Evolutionary conservation across 1,139 yeast species (phyloP), one percentile per base, ranked within the genome.

Genomic region (Yamadazyma kanchanaburiensis): DNA sequence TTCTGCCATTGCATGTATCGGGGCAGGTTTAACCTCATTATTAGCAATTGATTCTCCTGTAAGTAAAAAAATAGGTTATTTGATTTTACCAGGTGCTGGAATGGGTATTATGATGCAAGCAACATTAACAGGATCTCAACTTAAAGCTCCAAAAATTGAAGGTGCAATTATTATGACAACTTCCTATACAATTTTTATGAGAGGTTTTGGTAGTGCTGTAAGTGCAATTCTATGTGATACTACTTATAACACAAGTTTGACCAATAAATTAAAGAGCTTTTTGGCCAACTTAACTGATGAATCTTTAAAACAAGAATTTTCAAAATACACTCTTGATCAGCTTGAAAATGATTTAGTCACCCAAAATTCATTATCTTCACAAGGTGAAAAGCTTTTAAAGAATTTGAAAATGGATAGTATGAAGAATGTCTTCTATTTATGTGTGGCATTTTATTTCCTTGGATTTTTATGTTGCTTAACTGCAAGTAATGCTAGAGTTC

Each of bases 141-240:
- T 63, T 3, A 40, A 48, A 13, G 68, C 70, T 2, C 69, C 70
- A 17, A 54, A 58, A 31, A 45, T 57, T 4, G 55, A 62, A 3
- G 70, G 70, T n/a, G 58, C 61, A 6, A 48, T 51, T 15, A 64
- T 66, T 27, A 45, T 62, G 55, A 50, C 66, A 5, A 62, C 70
- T 3, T 48, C 64, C 4, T 53, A 55, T 27, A 22, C 59, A 15
- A 55, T 55, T 37, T 60, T 62, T 34, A 34, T 37, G 15, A 56
- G 70, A 41, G 44, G 60, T 2, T 36, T 64, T 12, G 56, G 57
- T 5, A 64, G 60, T 30, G 48, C 70, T 4, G 21, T 63, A 15
- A 51, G 60, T 10, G 49, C 60, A 6, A 53, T 53, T 28, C 46
- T 65, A 31, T 56, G 64, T 14, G 63, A 62, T 35, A 54, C 63